Evolutionary conservation across 2,329 filamentous ascomycete genomes (phyloP).

Genomic region (Coniochaeta sp.): DNA sequence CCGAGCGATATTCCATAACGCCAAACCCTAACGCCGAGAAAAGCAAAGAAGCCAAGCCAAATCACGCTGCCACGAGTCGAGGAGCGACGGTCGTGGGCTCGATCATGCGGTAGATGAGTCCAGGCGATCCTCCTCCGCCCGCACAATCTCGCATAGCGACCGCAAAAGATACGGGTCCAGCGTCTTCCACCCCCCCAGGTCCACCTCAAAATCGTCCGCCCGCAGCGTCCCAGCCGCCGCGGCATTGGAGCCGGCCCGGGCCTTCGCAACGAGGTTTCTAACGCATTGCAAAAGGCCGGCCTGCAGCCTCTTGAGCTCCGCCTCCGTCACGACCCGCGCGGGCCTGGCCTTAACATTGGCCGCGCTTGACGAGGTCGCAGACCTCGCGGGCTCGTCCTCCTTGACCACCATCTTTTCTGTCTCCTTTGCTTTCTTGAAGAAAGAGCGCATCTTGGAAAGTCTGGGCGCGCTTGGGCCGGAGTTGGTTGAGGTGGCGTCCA

Average conservation of each 20-base stretch:
- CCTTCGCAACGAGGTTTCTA: slow-evolving; percentile 40
- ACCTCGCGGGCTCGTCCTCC: background rate
- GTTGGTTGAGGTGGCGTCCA: slow-evolving; percentile 16
- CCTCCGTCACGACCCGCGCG: slow-evolving; percentile 17
- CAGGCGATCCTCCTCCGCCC: slow-evolving; percentile 25
- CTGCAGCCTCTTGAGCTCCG: slow-evolving; percentile 36
- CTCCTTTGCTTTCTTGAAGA: background rate
- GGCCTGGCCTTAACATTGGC: background rate
- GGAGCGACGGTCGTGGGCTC: background rate
- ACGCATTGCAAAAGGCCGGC: slow-evolving; percentile 44
- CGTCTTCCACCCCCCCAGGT: background rate
- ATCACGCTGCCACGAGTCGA: background rate
- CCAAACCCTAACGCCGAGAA: background rate
- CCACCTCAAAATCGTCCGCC: background rate
- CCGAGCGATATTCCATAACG: background rate
- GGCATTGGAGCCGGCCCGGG: slow-evolving; percentile 20
- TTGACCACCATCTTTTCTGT: background rate
- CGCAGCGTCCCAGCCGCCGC: slow-evolving; percentile 9
- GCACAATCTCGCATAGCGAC: slow-evolving; percentile 33
- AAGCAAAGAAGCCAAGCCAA: background rate
- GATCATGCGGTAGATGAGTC: background rate
- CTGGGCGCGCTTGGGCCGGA: slow-evolving; percentile 7
- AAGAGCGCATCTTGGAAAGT: background rate
- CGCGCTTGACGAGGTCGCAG: background rate
- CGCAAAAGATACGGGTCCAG: slow-evolving; percentile 29